Evolutionary conservation across 306 rosid species (phyloP), one percentile per base, ranked within the genome.

Genomic region (Quercus alba): DNA sequence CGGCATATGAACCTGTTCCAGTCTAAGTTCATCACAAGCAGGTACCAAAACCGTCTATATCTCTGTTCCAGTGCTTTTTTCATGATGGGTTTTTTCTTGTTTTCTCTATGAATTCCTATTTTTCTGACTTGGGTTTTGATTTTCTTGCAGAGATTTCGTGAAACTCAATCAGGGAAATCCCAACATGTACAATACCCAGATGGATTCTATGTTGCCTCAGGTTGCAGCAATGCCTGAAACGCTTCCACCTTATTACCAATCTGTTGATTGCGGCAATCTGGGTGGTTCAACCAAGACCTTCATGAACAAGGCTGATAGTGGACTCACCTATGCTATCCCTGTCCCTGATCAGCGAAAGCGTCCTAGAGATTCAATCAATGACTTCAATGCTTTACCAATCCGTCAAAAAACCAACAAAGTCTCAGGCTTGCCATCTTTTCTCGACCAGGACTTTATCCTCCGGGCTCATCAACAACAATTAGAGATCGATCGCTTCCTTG

Each of bases 261-360:
- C 92, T 2, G 56, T 56, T 12, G 57, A 81, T 2, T 41, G 46
- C 3, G 75, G 88, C 56, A 91, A 87, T 82, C 84, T 84, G 38
- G 56, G 18, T 5, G 56, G 4, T 14, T 73, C 83, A 18, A 56
- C n/a, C 6, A 86, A 83, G 19, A 57, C 84, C 3, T 79, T 84
- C 1, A 46, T 83, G 30, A 93, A 87, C 70, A 85, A 82, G 30
- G 83, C 91, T 14, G 97, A 91, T 6, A 93, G 94, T 77, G 94
- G 91, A 11, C 89, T 89, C 83, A 89, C 94, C 1, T 87, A 73
- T 75, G 76, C 82, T 62, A 59, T 74, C 21, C 61, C 90, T 0
- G 81, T 74, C 21, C 61, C 90, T 0, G 81, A 84, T 28, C 86
- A 85, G 3, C 75, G 87, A 70, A 86, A 86, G 59, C 81, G 87